Percentiles rank a stretch among this genome's conserved stretches.
phyloP scores from a whole-genome alignment of 2,329 filamentous ascomycete genomes.

The Sporothrix sp. region DNA sequence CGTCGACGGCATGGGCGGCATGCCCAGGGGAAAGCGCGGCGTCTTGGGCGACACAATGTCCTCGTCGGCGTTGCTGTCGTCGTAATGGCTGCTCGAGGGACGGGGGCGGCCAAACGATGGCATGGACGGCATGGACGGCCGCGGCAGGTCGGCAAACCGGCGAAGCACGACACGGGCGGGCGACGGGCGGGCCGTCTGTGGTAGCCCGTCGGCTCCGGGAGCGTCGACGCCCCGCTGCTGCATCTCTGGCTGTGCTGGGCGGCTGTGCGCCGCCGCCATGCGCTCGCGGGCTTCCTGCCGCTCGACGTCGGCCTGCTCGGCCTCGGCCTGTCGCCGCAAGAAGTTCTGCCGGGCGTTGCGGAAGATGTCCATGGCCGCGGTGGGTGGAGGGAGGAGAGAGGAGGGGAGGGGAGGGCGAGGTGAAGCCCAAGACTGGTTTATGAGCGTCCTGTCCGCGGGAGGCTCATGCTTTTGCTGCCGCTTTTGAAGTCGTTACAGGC shows the following conservation, averaged over 20 bases:
- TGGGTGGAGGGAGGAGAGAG: not conserved
- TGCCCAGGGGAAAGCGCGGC: slow-evolving; percentile 30
- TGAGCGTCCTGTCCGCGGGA: not conserved
- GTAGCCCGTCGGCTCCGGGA: not conserved
- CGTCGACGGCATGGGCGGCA: slow-evolving; percentile 32
- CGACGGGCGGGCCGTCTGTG: slow-evolving; percentile 5
- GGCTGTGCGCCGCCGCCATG: slow-evolving; percentile 3
- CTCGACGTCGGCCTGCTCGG: slow-evolving; percentile 20
- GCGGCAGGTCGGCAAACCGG: slow-evolving; percentile 21
- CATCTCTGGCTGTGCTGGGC: slow-evolving; percentile 19
- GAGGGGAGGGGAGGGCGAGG: no score
- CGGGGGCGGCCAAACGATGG: slow-evolving; percentile 20
- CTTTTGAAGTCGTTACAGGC: no score
- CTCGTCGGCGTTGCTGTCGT: slow-evolving; percentile 16
- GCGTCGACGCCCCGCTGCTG: no score
- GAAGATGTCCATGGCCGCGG: slow-evolving; percentile 14
- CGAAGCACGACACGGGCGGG: slow-evolving; percentile 18
- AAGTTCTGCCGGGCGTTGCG: slow-evolving; percentile 17
- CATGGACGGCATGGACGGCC: slow-evolving; percentile 21
- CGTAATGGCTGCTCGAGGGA: slow-evolving; percentile 21
- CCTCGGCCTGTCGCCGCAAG: slow-evolving; percentile 14
- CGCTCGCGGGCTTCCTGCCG: slow-evolving; percentile 15
- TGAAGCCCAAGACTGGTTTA: not conserved
- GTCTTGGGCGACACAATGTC: slow-evolving; percentile 35
- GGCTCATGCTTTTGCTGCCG: slow-evolving; percentile 1